Evolutionary conservation across 2,329 filamentous ascomycete genomes (phyloP), one percentile per base, ranked within the genome.

Genomic region (Dothiorella sarmentorum): DNA sequence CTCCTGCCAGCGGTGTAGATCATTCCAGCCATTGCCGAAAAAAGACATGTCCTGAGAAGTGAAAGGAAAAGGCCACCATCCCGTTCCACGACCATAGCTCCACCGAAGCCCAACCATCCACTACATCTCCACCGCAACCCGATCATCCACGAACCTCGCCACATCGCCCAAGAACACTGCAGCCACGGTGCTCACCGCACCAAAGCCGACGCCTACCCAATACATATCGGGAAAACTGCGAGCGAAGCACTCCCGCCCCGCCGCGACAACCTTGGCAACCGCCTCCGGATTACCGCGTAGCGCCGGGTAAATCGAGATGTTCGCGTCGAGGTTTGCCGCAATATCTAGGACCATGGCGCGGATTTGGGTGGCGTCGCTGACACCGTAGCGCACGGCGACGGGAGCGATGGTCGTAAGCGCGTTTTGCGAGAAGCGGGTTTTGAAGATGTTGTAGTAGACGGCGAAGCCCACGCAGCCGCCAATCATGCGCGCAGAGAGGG

Each of bases 401-500:
- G 69, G 65, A 6, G 66, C 70, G 20, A 69, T 62, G 3, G 64
- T 61, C 10, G 64, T 59, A 2, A 60, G 64, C 1, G 67, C 62
- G 22, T 67, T 64, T 6, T 61, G 56, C 13, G 62, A 66, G 58
- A 67, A 63, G 27, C 68, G 61, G 43, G 60, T 62, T 38, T 64
- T 65, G 61, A 74, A 73, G 17, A 73, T 62, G 60, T 73, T 73
- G 42, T 69, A 71, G 63, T 75, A 78, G 3, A 76, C 66, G n/a
- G 80, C 79, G 67, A 85, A 87, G 31, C 84, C 86, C 60, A 89
- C 81, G 11, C 82, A 80, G 27, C 86, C 86, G 45, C 87, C 86
- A 33, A 89, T 79, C 57, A 87, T 84, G 35, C 87, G 85, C 63
- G 89, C 83, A n/a, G 85, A 81, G 35, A 89, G 80, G 0, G 86